phyloP scores from a whole-genome alignment of 148 eudicot genomes.

The Camellia sinensis region DNA sequence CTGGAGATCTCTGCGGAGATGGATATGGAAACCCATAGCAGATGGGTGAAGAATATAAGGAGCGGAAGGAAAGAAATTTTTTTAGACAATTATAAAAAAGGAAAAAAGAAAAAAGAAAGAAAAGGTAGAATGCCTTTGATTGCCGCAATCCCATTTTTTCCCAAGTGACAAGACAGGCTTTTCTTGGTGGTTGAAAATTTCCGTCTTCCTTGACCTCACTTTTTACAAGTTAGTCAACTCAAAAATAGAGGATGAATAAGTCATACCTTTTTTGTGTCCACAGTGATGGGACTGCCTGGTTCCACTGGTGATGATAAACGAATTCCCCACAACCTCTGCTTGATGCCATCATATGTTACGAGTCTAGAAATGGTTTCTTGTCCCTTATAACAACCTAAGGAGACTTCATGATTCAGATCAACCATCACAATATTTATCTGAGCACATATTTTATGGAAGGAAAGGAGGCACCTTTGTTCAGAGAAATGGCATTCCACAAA shows the following conservation, averaged over 20 bases:
- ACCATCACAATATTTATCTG: neutral
- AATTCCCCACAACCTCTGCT: slow-evolving; percentile 69
- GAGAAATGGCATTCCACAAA: slow-evolving; percentile 62
- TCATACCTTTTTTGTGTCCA: slow-evolving; percentile 61
- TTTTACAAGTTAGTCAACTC: neutral
- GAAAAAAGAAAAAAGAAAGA: too few species aligned
- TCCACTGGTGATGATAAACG: slow-evolving; percentile 50
- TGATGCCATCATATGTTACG: slow-evolving; percentile 66
- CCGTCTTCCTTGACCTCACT: neutral
- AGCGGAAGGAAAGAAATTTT: too few species aligned
- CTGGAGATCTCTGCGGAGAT: too few species aligned
- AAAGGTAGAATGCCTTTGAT: neutral
- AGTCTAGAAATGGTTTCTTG: slow-evolving; percentile 77
- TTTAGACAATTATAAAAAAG: too few species aligned
- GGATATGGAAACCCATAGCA: too few species aligned
- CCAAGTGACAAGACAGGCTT: neutral
- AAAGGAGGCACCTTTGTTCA: slow-evolving; percentile 49
- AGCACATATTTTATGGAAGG: neutral
- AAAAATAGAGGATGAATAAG: slow-evolving; percentile 1
- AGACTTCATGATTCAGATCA: slow-evolving; percentile 17
- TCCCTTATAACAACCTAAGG: slow-evolving; percentile 70
- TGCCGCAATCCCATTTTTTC: neutral
- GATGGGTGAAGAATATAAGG: too few species aligned
- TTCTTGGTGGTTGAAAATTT: neutral
- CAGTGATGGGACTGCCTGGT: slow-evolving; percentile 53